These are phyloP conservation scores for Moesziomyces globuligerus DNA, from an alignment of 1,284 basidiomycete species.

Conservation along the genomic window DNA sequence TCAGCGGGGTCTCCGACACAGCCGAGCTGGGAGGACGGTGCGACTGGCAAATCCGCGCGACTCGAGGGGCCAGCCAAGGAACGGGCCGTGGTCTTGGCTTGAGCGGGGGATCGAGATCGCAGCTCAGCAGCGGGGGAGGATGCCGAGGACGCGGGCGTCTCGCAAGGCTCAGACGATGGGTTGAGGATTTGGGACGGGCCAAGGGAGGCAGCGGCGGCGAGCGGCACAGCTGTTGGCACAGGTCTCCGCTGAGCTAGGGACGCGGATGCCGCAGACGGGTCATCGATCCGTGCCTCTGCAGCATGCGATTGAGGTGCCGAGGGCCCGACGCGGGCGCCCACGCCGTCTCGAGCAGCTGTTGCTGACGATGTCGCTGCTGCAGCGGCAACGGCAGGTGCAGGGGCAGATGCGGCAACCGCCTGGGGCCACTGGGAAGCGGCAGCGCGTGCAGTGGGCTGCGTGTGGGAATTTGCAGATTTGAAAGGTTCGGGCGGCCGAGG, in stretches of 20 bases:
- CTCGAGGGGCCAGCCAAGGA: not conserved
- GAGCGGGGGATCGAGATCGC: not conserved
- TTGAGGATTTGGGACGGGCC: too few relatives aligned
- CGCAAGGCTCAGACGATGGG: too few relatives aligned
- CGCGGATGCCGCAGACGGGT: not conserved
- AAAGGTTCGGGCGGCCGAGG: not conserved
- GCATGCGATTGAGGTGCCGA: not conserved
- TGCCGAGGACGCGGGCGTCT: not conserved
- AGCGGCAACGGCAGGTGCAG: not conserved
- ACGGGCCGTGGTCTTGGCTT: not conserved
- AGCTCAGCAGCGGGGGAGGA: not conserved
- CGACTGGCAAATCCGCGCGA: too few relatives aligned
- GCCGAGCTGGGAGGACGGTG: not conserved
- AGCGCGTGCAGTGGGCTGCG: conserved; percentile 2
- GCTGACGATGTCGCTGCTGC: conserved; percentile 25
- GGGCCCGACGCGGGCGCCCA: not conserved
- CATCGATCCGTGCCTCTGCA: not conserved
- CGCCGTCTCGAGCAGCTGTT: not conserved
- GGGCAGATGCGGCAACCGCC: conserved; percentile 2
- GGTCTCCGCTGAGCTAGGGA: not conserved
- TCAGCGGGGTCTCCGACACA: not conserved
- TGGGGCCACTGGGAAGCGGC: too few relatives aligned
- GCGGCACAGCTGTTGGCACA: not conserved
- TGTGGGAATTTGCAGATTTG: conserved; percentile 3
- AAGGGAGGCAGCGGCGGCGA: not conserved